Conservation (phyloP, 2,329 filamentous ascomycete genomes). For the Stylonectria norvegica region DNA sequence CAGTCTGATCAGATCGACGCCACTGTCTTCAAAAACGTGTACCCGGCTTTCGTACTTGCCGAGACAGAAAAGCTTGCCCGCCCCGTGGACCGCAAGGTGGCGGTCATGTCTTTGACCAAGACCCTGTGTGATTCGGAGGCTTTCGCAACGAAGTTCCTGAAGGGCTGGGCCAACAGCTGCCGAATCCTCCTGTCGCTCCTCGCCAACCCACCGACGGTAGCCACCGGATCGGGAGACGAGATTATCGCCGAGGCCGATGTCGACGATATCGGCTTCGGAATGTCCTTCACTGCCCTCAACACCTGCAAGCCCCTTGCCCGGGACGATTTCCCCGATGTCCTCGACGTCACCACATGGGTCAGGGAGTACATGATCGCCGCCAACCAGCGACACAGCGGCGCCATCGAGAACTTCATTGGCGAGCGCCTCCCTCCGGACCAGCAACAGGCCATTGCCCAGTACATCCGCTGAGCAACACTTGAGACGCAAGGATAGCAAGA, state of each 20-base stretch:
- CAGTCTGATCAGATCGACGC: conserved; percentile 79
- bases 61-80: conserved; percentile 85
- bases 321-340: conserved; percentile 84
- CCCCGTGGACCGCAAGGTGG: conserved; percentile 87
- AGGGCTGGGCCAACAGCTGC: conserved; percentile 89
- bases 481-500: neutral
- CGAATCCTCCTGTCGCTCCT: conserved; percentile 85
- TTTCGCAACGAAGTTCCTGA: conserved; percentile 77
- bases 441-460: conserved; percentile 50
- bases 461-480: conserved; percentile 41
- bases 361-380: conserved; percentile 72
- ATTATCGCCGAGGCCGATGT: conserved; percentile 83
- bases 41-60: conserved; percentile 80
- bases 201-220: conserved; percentile 75
- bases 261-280: conserved; percentile 90
- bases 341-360: conserved; percentile 82
- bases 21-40: conserved; percentile 78
- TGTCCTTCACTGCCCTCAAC: conserved; percentile 90
- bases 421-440: conserved; percentile 65
- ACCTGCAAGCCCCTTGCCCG: conserved; percentile 72
- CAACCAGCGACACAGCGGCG: conserved; percentile 68
- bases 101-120: conserved; percentile 90
- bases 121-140: conserved; percentile 81
- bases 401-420: conserved; percentile 67
- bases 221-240: conserved; percentile 65